Evolutionary conservation across 164 flowering plant species (phyloP), one percentile per base, ranked within the genome.

Genomic region (Kingdonia uniflora): DNA sequence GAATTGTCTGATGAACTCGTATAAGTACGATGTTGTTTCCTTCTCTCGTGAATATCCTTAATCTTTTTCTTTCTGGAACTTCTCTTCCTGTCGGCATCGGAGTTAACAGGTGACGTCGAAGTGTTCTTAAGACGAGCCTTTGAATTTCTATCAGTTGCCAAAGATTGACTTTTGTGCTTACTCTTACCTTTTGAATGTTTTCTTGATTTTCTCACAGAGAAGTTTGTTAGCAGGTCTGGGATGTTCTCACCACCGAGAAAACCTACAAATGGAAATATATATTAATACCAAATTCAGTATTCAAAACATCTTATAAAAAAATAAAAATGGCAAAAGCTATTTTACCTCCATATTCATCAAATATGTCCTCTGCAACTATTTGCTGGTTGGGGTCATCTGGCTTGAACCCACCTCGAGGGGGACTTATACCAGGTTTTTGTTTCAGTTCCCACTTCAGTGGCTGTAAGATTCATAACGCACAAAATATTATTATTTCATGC

Each of bases 391-490:
- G 97, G 60, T 92, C 99, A 71, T 92, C 95, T 0, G 80, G 81
- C 15, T 74, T 65, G 69, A 86, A 92, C 26, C 97, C 99, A 45
- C 99, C 97, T 53, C 95, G 95, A 24, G 99, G 96, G 60, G 95
- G 99, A 68, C 99, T 92, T 50, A 92, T 62, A 58, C 96, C 95
- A 6, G 95, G 94, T 56, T 78, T 82, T 66, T 89, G 99, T 71
- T 92, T 92, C 69, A 92, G 72, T 65, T 92, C 95, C 99, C 99
- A 92, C 74, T 88, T 92, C 40, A 88, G 61, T 64, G 97, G 95
- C 95, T 91, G 76, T 61, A 76, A 14, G 19, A 35, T 29, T 3
- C 4, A 29, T 8, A 29, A 29, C 8, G 8, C 35, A 29, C 6
- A 3, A 29, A 29, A 29, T 29, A 29, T 8, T 3, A 3, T 29